A percentile compares a stretch with the other conserved stretches of the same genome.
Evolutionary conservation across 2,329 filamentous ascomycete genomes (phyloP).

Genomic region (Dactylella cylindrospora): DNA sequence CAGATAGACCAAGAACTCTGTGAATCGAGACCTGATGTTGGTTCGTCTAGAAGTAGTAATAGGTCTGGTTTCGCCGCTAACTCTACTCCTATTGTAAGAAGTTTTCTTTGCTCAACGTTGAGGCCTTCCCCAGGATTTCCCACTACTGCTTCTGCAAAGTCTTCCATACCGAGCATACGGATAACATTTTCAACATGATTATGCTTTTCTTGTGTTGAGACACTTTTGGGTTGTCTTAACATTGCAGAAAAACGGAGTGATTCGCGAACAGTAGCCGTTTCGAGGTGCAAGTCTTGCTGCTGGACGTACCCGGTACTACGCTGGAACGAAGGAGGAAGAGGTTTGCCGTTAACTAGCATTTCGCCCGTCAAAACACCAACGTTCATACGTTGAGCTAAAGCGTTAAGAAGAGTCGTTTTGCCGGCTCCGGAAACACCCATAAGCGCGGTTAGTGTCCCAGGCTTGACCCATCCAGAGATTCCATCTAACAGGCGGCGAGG

Average conservation of each 20-base stretch:
- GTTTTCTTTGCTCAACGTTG: slow-evolving; percentile 62
- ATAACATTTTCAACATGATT: slow-evolving; percentile 65
- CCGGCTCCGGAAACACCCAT: slow-evolving; percentile 48
- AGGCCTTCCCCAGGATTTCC: slow-evolving; percentile 54
- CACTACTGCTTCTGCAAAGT: slow-evolving; percentile 58
- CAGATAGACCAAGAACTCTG: slow-evolving; percentile 62
- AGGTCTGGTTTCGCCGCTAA: slow-evolving; percentile 60
- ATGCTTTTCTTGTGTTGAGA: slow-evolving; percentile 60
- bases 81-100: slow-evolving; percentile 64
- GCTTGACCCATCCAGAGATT: slow-evolving; percentile 47
- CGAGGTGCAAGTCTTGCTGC: slow-evolving; percentile 65
- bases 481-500: slow-evolving; percentile 43
- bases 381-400: slow-evolving; percentile 57
- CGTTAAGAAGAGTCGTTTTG: slow-evolving; percentile 47
- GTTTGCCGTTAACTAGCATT: slow-evolving; percentile 61
- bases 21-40: slow-evolving; percentile 60
- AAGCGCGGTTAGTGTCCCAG: slow-evolving; percentile 47
- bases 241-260: slow-evolving; percentile 66
- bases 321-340: slow-evolving; percentile 64
- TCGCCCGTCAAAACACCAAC: slow-evolving; percentile 63
- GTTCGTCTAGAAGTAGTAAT: slow-evolving; percentile 60
- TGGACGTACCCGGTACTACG: slow-evolving; percentile 65
- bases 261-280: slow-evolving; percentile 65
- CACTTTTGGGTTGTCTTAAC: slow-evolving; percentile 61
- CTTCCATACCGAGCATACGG: slow-evolving; percentile 56